Base-by-base conservation (phyloP, 495 filamentous ascomycete species). In the Halenospora varia region DNA sequence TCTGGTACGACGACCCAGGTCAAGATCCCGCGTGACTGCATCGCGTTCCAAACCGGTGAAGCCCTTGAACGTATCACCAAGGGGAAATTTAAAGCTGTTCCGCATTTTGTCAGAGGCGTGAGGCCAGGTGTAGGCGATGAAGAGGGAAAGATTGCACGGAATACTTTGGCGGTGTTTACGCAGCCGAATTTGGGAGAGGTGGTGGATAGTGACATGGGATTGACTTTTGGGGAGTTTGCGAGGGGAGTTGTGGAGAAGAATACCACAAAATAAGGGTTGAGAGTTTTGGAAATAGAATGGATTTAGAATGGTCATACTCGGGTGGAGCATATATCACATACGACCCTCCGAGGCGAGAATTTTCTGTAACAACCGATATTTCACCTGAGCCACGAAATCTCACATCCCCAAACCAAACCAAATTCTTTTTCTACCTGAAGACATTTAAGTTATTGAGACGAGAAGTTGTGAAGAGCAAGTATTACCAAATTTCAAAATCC, bases 41-140 rank as follows among this genome's bases (percentile, higher is more conserved):
- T 98, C 29, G 94, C 89, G 0, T 98, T 98, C 64, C 94, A 98
- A 77, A 98, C 94, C 0, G 94, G 94, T 0, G 91, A 97, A 68
- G 87, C 94, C 1, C 72, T 98, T 51, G 85, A 97, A 73, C 72
- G 88, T 13, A 96, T 98, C 66, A 97, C 94, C 2, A 71, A 76
- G 29, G 95, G 95, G 3, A 85, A 82, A 66, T 96, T 98, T 73
- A 87, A 86, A 67, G 95, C 94, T 1, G 94, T 98, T 53, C 94
- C 94, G 67, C 94, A 98, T 77, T 97, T 96, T 71, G 94, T 98
- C 18, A 83, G 87, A 60, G 94, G 92, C 1, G 75, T 84, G 54
- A 69, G 77, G 35, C 69, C 74, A 1, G 70, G 70, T 20, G 55
- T 67, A 40, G 64, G 73, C 49, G 70, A 50, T 41, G 70, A 62